Percentiles rank a stretch among this genome's conserved stretches.
phyloP scores from a whole-genome alignment of 179 eudicot species.

The Silene coronaria region DNA sequence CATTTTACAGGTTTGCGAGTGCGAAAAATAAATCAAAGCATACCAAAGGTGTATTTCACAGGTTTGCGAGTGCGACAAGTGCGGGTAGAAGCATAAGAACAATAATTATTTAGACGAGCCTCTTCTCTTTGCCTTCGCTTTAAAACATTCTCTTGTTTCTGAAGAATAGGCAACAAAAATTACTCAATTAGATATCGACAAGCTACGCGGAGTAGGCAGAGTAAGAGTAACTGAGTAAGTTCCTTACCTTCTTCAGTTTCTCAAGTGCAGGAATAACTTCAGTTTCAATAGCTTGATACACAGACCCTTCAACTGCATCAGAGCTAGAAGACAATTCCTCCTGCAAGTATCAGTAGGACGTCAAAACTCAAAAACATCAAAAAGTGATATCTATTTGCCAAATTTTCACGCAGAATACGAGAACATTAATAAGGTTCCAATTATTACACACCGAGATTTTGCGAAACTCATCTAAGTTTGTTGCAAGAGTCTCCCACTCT shows the following conservation, averaged over 20 bases:
- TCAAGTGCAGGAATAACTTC: conserved; percentile 71
- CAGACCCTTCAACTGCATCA: conserved; percentile 49
- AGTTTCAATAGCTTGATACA: conserved; percentile 50
- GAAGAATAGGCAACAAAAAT: conserved; percentile 12
- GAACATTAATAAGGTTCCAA: neutral
- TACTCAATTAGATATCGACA: conserved; percentile 4
- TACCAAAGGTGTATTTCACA: conserved; percentile 79
- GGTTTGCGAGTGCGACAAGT: conserved; percentile 62
- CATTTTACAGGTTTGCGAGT: conserved; percentile 51
- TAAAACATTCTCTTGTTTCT: conserved; percentile 66
- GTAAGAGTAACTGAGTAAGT: conserved; percentile 9
- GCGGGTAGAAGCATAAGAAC: conserved; percentile 36
- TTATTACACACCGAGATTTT: conserved; percentile 50
- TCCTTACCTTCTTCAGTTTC: conserved; percentile 53
- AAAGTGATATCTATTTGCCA: conserved; percentile 5
- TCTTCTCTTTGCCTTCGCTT: conserved; percentile 41
- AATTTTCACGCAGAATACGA: conserved; percentile 7
- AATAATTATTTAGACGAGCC: conserved; percentile 34
- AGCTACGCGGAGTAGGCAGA: conserved; percentile 10
- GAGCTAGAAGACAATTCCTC: conserved; percentile 52
- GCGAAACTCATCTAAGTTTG: conserved; percentile 72
- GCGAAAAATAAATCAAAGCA: conserved; percentile 32
- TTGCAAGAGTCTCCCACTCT: conserved; percentile 85
- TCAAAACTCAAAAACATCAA: neutral
- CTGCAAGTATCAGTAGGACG: conserved; percentile 34